These are phyloP conservation scores for Boletus coccyginus DNA, from an alignment of 768 basidiomycete species.

Conservation along the genomic window DNA sequence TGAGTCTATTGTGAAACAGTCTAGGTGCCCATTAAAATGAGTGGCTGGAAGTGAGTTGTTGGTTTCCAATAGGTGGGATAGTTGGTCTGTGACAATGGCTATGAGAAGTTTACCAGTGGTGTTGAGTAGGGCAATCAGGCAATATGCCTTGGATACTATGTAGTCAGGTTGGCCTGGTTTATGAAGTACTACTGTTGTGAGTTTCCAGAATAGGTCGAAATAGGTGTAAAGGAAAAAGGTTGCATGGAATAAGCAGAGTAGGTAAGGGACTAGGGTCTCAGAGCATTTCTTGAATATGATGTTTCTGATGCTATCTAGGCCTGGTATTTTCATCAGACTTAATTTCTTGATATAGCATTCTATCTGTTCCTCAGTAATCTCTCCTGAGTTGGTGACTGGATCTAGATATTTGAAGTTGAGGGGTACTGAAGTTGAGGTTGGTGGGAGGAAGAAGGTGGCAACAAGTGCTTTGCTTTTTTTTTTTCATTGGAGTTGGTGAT, in stretches of 20 bases:
- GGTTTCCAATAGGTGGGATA: neutral
- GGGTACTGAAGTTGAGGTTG: too few species aligned
- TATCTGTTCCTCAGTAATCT: neutral
- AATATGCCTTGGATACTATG: neutral
- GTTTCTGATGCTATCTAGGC: neutral
- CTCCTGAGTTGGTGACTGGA: neutral
- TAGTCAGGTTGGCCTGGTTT: constrained; percentile 40
- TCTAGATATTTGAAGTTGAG: neutral
- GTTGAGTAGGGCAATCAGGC: neutral
- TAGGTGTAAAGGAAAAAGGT: neutral
- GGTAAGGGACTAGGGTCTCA: neutral
- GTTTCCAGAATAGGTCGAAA: neutral
- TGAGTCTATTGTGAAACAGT: neutral
- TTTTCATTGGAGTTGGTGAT: too few species aligned
- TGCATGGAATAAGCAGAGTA: neutral
- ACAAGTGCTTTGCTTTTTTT: too few species aligned
- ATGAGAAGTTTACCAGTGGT: neutral
- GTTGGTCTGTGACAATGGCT: neutral
- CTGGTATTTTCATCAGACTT: neutral
- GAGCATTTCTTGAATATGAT: neutral
- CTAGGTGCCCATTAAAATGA: neutral
- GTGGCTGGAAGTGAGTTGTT: neutral
- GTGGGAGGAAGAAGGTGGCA: too few species aligned
- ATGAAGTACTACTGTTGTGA: constrained; percentile 27
- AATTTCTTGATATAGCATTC: neutral